Evolutionary conservation across 2,329 filamentous ascomycete genomes (phyloP), one percentile per base, ranked within the genome.

Genomic region (Claviceps maximensis): DNA sequence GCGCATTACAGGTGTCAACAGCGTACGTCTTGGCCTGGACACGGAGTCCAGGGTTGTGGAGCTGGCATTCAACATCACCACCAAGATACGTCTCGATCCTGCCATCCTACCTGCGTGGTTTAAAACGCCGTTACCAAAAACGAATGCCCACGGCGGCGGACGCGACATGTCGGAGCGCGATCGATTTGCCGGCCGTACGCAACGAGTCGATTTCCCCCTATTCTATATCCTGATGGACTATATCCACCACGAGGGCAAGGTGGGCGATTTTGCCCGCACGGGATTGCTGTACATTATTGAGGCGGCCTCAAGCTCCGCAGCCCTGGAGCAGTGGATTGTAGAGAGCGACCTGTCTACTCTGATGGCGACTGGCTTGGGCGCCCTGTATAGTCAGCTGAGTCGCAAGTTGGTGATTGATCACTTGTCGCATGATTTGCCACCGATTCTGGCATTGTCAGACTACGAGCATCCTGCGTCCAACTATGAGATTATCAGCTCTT

Each of bases 161-260:
- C 70, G 61, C 52, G 67, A 69, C 45, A 68, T 67, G 19, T 78
- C 82, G 49, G 80, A 79, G 59, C 90, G 89, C 63, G 87, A 85
- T 51, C 82, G 81, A 58, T 95, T 95, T 65, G 86, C 87, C 1
- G 90, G 89, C 3, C 81, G 85, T 49, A 93, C 87, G 6, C 86
- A 94, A 63, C 86, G 89, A 66, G 87, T 89, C 59, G 91, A 97
- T 63, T 98, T 98, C 59, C 93, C 93, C 0, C 71, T 98, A 1
- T 97, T 96, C 70, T 97, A 97, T 65, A 79, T 97, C 42, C 74
- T 98, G 58, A 87, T 98, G 65, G 90, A 98, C 65, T 95, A 95
- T 65, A 94, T 98, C 51, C 91, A 98, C 63, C 86, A 95, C 59
- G 91, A 96, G 65, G 93, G 93, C 44, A 84, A 91, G 53, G 86